Evolutionary conservation across 2,329 filamentous ascomycete genomes (phyloP), one percentile per base, ranked within the genome.

Genomic region (Fusarium zealandicum): DNA sequence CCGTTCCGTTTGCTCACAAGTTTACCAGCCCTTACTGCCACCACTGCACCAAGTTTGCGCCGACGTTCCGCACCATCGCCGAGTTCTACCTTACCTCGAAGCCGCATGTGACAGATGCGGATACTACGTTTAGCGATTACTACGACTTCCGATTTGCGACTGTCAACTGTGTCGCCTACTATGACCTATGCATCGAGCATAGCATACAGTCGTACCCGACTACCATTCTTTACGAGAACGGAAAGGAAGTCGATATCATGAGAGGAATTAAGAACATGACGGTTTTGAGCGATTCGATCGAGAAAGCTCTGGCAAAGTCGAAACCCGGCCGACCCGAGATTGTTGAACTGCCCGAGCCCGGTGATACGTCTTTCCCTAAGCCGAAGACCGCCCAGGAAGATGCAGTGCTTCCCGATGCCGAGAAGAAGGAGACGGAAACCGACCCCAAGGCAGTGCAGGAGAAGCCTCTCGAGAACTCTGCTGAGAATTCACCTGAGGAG

Each of bases 1-100:
- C 2, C 25, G 52, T 22, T 46, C 9, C 27, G 8, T 30, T 30
- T 47, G 31, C 71, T 71, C 50, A 65, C 52, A 3, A 35, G 59
- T 57, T 36, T 25, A 7, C 22, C 53, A 86, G 83, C 65, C 83
- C 83, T 10, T 84, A 78, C 62, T 86, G 83, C 74, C 82, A 81
- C 39, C 92, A 96, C 74, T 97, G 93, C 77, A 82, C 82, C 71
- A 79, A 82, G 42, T 90, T 92, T 69, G 92, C 90, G 45, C 95
- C 95, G 7, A 88, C 85, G 43, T 97, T 86, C 80, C 92, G 98
- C 75, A 97, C 93, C 5, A 75, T 93, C 12, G 96, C 98, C 80
- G 95, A 99, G 77, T 97, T 88, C 75, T 99, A 97, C 78, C 79
- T 91, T 77, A 97, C 93, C 31, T 95, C 91, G 31, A 88, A 92